Evolutionary conservation across 176 grass and related monocot species (phyloP).

Genomic region (Poa annua): DNA sequence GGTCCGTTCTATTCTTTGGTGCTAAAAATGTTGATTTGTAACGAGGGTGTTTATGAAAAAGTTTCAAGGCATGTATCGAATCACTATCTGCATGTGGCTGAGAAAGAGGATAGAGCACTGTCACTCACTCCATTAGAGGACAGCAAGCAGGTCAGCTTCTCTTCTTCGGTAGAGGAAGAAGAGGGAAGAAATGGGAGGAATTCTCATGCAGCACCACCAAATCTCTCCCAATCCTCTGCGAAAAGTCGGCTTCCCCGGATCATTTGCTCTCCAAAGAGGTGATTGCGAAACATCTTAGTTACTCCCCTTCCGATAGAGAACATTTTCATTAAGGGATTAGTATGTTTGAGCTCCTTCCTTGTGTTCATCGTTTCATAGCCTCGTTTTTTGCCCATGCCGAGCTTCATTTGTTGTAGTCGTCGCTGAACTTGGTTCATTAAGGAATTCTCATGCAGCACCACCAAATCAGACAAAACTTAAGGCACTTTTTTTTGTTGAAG

Average conservation of each 20-base stretch:
- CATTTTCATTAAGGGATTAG: neutral
- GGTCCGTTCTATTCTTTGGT: neutral
- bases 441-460: too few relatives aligned
- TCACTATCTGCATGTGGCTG: constrained; percentile 39
- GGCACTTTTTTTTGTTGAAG: constrained; percentile 9
- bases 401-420: constrained; percentile 12
- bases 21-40: neutral
- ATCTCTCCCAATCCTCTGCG: constrained; percentile 6
- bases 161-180: neutral
- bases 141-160: neutral
- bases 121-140: neutral
- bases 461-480: neutral
- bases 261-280: constrained; percentile 43
- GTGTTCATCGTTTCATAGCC: neutral
- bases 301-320: neutral
- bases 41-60: neutral
- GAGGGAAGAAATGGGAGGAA: constrained; percentile 32
- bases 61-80: neutral
- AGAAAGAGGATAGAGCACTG: constrained; percentile 32
- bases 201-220: constrained; percentile 38
- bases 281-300: neutral
- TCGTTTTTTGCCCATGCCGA: neutral
- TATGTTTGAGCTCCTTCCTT: neutral
- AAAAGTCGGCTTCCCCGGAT: neutral
- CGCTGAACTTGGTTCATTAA: constrained; percentile 50